phyloP scores from a whole-genome alignment of 768 basidiomycete species.

The Thelephora aurantiotincta region DNA sequence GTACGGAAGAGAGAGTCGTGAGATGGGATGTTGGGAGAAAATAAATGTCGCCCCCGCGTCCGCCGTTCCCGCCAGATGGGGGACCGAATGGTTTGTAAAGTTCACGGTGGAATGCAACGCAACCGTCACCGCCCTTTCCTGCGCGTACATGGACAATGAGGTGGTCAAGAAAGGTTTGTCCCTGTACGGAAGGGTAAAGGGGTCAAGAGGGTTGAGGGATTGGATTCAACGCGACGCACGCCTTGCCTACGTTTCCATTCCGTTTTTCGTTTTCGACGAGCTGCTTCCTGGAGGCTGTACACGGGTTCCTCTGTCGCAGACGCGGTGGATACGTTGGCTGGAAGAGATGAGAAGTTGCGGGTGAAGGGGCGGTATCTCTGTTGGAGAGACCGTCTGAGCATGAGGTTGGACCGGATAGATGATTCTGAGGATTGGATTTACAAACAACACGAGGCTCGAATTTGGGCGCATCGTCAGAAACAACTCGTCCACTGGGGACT shows the following conservation, averaged over 20 bases:
- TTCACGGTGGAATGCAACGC: conserved; percentile 87
- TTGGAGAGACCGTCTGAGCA: no score
- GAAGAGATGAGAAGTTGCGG: no score
- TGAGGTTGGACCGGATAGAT: no score
- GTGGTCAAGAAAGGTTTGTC: conserved; percentile 72
- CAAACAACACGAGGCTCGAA: no score
- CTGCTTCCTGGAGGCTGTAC: background rate
- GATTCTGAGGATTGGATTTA: no score
- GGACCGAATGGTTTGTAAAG: conserved; percentile 75
- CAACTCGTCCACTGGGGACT: no score
- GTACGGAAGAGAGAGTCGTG: conserved; percentile 63
- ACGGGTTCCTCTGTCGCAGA: no score
- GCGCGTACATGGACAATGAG: conserved; percentile 65
- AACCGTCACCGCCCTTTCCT: conserved; percentile 82
- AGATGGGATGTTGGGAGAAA: conserved; percentile 66
- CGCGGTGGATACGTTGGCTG: no score
- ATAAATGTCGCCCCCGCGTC: conserved; percentile 78
- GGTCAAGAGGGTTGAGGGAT: background rate
- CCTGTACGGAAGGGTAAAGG: conserved; percentile 26
- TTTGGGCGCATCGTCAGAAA: no score
- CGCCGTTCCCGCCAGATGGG: conserved; percentile 90
- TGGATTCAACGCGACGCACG: conserved; percentile 23
- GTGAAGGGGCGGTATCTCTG: no score
- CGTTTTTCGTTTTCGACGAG: conserved; percentile 35
- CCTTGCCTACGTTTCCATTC: conserved; percentile 68